Base-by-base conservation (phyloP, 495 filamentous ascomycete species). In the Penicillium manginii region DNA sequence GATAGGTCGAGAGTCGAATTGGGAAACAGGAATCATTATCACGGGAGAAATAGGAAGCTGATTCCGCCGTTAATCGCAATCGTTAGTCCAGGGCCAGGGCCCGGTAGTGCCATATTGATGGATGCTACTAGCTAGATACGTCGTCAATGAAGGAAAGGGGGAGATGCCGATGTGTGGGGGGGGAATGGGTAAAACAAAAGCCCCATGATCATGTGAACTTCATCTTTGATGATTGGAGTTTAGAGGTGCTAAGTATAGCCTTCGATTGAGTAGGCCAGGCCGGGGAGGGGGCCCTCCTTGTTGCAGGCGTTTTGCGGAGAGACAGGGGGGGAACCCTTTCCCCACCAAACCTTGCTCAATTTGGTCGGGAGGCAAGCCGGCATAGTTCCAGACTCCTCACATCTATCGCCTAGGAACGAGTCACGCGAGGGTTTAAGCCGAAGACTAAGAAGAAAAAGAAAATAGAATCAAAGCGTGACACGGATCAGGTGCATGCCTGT, bases 11-110 rank as follows among this genome's bases (percentile, higher is more conserved):
- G 47, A 51, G 33, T 57, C 26, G 26, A 49, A 42, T 15, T 18
- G 7, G 47, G 54, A 50, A 57, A 39, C 58, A 42, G 57, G 52
- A 46, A 48, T 10, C 53, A 58, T 53, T 60, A 58, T 60, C 56
- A 63, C 67, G 67, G 67, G 67, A 62, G 47, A 67, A 62, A 43
- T 69, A 69, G 67, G 66, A 62, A 61, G 59, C 46, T 39, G 33
- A 60, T 14, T 32, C 14, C 39, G 53, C 52, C 50, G 55, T 69
- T 55, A 55, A 63, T 60, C 60, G 59, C 45, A 33, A 45, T 32
- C 19, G 50, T 50, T 40, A 26, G 18, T 21, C 40, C n/a, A 23
- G 45, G 2, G 21, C 45, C 29, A 45, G 42, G 48, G 33, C 37
- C 49, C 43, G 47, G 18, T 50, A 42, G 17, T 18, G 39, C 5